phyloP scores from a whole-genome alignment of 345 rosid genomes.

The Sisymbrium irio region DNA sequence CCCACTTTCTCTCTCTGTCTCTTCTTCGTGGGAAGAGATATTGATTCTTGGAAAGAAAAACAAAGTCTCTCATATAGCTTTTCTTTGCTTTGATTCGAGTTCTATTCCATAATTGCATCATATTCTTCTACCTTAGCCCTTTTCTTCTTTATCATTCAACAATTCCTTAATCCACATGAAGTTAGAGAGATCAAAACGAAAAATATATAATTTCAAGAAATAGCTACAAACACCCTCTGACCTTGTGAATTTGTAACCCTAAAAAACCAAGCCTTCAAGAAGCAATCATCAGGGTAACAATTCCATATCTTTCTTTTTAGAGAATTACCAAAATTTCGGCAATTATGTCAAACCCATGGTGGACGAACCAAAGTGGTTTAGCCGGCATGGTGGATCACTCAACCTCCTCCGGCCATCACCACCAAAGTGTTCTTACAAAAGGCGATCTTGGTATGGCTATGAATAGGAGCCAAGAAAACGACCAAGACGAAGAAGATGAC shows the following conservation, averaged over 20 bases:
- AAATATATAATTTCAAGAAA: background rate
- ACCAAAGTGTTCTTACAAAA: slow-evolving; percentile 44
- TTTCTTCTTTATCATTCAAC: slow-evolving; percentile 14
- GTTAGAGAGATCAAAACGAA: background rate
- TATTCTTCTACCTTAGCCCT: slow-evolving; percentile 39
- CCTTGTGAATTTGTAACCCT: slow-evolving; percentile 35
- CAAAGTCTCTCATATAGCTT: slow-evolving; percentile 21
- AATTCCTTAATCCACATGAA: background rate
- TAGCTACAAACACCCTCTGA: slow-evolving; percentile 32
- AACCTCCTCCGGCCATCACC: slow-evolving; percentile 41
- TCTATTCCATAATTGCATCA: slow-evolving; percentile 51
- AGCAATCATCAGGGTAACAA: background rate
- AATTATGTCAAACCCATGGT: slow-evolving; percentile 77
- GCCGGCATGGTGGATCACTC: slow-evolving; percentile 48
- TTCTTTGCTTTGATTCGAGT: slow-evolving; percentile 40
- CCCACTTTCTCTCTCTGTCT: slow-evolving; percentile 20
- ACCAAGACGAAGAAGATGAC: slow-evolving; percentile 60
- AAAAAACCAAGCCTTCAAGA: slow-evolving; percentile 4
- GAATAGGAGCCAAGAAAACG: slow-evolving; percentile 41
- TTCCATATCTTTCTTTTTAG: background rate
- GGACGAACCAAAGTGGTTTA: slow-evolving; percentile 60
- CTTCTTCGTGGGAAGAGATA: slow-evolving; percentile 16
- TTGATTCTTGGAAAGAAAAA: slow-evolving; percentile 28
- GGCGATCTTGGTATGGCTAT: slow-evolving; percentile 45
- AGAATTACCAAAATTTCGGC: background rate